Evolutionary conservation across 208 protist genomes (phyloP).

Genomic region (Wallacemonas sp.): DNA sequence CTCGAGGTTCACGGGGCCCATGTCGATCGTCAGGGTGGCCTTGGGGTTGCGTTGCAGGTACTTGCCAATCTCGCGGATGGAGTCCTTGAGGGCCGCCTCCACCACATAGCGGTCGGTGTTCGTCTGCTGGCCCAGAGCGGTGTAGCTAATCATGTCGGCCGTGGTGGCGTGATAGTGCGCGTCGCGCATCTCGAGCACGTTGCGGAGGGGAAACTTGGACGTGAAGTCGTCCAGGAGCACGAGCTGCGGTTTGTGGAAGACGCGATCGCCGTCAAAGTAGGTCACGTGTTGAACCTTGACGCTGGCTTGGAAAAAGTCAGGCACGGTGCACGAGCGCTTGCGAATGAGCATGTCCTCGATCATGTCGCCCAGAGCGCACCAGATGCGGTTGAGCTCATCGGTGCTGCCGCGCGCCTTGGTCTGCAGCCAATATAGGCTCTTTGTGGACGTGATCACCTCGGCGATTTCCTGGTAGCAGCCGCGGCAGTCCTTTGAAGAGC

Average conservation of each 20-base stretch:
- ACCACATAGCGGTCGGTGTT: conserved; percentile 67
- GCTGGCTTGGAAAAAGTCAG: conserved; percentile 83
- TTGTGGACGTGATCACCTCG: conserved; percentile 49
- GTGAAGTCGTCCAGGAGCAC: conserved; percentile 83
- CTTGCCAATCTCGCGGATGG: conserved; percentile 83
- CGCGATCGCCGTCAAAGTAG: conserved; percentile 45
- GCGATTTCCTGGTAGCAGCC: conserved; percentile 83
- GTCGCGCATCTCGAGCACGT: conserved; percentile 74
- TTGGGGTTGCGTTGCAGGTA: conserved; percentile 69
- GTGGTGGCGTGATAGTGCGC: conserved; percentile 83
- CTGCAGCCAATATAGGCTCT: conserved; percentile 64
- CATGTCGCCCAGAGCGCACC: conserved; percentile 63
- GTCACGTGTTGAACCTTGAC: conserved; percentile 70
- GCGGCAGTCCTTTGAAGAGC: conserved; percentile 50
- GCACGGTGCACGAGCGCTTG: conserved; percentile 66
- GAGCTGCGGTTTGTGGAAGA: conserved; percentile 83
- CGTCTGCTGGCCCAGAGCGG: conserved; percentile 34
- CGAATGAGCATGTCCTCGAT: conserved; percentile 58
- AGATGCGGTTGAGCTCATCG: conserved; percentile 68
- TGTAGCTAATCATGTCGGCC: conserved; percentile 47
- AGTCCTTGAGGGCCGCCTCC: conserved; percentile 80
- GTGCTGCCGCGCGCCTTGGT: conserved; percentile 53
- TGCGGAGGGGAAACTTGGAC: conserved; percentile 79
- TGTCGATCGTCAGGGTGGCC: conserved; percentile 67
- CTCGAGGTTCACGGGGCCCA: conserved; percentile 69